phyloP scores from a whole-genome alignment of 1,284 basidiomycete genomes.

The Chalciporus sp. region DNA sequence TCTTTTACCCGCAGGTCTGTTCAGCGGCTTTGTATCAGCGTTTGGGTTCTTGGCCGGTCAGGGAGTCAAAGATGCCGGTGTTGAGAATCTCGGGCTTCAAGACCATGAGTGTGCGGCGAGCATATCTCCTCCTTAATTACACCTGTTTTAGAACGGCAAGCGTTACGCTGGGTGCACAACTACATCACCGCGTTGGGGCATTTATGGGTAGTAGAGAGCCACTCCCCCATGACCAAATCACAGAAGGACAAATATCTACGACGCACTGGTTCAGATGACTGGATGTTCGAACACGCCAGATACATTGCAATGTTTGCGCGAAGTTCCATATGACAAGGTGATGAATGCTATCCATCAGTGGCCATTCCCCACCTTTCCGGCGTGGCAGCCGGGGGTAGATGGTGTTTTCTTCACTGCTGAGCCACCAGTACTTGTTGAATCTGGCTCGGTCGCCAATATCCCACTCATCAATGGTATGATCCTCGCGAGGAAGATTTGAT shows the following conservation, averaged over 20 bases:
- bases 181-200: slow-evolving; percentile 44
- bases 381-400: slow-evolving; percentile 55
- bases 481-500: slow-evolving; percentile 14
- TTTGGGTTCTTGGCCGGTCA: slow-evolving; percentile 54
- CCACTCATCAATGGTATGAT: slow-evolving; percentile 45
- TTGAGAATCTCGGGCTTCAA: slow-evolving; percentile 56
- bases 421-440: slow-evolving; percentile 42
- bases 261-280: slow-evolving; percentile 23
- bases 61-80: slow-evolving; percentile 51
- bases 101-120: slow-evolving; percentile 47
- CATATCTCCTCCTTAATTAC: not conserved
- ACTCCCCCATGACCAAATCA: slow-evolving; percentile 24
- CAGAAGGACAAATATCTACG: slow-evolving; percentile 27
- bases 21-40: slow-evolving; percentile 19
- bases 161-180: slow-evolving; percentile 49
- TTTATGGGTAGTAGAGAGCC: slow-evolving; percentile 37
- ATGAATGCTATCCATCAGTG: slow-evolving; percentile 15
- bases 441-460: slow-evolving; percentile 46
- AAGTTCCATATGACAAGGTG: slow-evolving; percentile 26
- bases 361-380: slow-evolving; percentile 42
- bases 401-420: slow-evolving; percentile 50
- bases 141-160: slow-evolving; percentile 37
- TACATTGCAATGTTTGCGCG: slow-evolving; percentile 36
- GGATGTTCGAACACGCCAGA: slow-evolving; percentile 25
- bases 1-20: slow-evolving; percentile 31